phyloP scores from a whole-genome alignment of 148 eudicot genomes.

The Vaccinium corymbosum region DNA sequence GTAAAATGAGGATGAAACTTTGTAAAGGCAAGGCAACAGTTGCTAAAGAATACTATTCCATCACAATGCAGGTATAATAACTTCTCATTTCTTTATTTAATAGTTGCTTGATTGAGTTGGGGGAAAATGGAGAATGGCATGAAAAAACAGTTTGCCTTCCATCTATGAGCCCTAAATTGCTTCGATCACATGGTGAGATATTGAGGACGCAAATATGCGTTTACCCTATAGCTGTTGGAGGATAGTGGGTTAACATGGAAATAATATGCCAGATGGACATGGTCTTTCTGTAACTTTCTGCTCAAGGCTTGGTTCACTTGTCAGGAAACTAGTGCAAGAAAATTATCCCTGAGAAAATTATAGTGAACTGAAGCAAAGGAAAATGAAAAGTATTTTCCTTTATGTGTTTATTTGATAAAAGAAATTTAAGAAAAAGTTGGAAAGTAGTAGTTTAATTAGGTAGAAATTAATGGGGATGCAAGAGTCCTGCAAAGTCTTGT shows the following conservation, averaged over 20 bases:
- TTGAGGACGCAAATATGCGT: neutral
- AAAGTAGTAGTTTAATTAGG: too few species aligned
- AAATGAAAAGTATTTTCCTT: too few species aligned
- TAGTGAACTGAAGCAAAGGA: too few species aligned
- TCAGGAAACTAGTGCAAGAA: too few species aligned
- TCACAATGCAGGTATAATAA: constrained; percentile 80
- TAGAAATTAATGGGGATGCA: too few species aligned
- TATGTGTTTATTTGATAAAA: too few species aligned
- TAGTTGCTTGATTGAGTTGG: neutral
- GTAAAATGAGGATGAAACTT: constrained; percentile 98
- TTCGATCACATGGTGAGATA: neutral
- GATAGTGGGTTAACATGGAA: neutral
- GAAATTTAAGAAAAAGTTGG: too few species aligned
- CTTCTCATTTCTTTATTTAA: neutral
- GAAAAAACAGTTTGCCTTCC: neutral
- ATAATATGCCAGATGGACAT: neutral
- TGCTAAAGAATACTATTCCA: constrained; percentile 85
- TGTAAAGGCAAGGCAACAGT: constrained; percentile 78
- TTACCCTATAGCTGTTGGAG: neutral
- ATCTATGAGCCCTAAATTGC: neutral
- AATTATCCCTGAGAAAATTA: too few species aligned
- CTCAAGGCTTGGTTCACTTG: too few species aligned
- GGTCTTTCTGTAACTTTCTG: neutral
- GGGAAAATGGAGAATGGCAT: neutral
- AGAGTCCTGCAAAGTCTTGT: too few species aligned